phyloP scores from a whole-genome alignment of 2,329 filamentous ascomycete genomes.

The Cadophora luteo-olivacea region DNA sequence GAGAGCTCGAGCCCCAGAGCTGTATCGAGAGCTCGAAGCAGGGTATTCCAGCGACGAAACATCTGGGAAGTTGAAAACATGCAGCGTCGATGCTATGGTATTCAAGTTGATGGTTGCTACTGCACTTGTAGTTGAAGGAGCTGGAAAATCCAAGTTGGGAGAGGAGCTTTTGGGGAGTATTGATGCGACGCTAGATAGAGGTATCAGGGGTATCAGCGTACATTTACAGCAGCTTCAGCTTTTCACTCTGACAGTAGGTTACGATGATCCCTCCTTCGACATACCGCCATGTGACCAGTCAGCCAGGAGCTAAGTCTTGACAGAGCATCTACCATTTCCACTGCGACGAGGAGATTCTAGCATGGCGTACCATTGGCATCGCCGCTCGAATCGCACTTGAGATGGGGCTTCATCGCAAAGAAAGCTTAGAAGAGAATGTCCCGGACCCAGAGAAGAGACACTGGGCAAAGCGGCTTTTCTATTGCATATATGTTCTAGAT shows the following conservation, averaged over 20 bases:
- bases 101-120: conserved; percentile 5
- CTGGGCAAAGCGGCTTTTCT: background rate
- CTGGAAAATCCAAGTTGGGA: background rate
- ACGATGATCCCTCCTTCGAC: too few relatives aligned
- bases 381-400: background rate
- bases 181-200: background rate
- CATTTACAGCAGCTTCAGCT: conserved; percentile 1
- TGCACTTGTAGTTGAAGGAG: conserved; percentile 3
- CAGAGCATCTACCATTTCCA: conserved; percentile 4
- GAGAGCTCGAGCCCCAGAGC: background rate
- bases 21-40: background rate
- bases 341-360: background rate
- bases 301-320: background rate
- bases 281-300: too few relatives aligned
- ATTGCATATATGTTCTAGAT: conserved; percentile 9
- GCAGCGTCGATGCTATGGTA: background rate
- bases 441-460: conserved; percentile 1
- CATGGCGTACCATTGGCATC: background rate
- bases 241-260: background rate
- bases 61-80: background rate
- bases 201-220: background rate
- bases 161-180: background rate
- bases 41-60: background rate
- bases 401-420: conserved; percentile 1
- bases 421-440: background rate